These are phyloP conservation scores for Sclerotiophoma versabilis DNA, from an alignment of 2,329 filamentous ascomycete species.

Conservation along the genomic window DNA sequence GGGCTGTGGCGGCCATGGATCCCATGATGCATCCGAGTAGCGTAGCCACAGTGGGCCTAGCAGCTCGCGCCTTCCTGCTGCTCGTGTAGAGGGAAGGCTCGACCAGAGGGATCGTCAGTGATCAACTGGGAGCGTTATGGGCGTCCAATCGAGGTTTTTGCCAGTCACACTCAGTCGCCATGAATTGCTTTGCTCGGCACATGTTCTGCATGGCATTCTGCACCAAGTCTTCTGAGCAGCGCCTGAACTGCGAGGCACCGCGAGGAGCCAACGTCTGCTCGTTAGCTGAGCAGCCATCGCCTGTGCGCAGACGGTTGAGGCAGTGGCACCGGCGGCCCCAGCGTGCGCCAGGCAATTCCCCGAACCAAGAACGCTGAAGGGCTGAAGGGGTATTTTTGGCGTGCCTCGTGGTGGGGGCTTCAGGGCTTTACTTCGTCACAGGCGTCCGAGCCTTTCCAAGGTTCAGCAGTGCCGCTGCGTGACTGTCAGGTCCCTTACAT, in stretches of 20 bases:
- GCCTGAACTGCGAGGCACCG: not conserved
- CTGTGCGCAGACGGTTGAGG: conserved; percentile 8
- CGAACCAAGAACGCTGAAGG: conserved; percentile 25
- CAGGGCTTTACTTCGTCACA: conserved; percentile 20
- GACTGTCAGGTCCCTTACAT: conserved; percentile 20
- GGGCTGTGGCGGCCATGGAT: conserved; percentile 17
- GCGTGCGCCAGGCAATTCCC: conserved; percentile 23
- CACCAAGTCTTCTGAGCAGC: not conserved
- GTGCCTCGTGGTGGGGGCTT: conserved; percentile 24
- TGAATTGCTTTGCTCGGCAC: conserved; percentile 6
- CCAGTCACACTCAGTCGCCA: conserved; percentile 11
- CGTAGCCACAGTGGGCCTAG: conserved; percentile 19
- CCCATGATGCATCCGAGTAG: conserved; percentile 22
- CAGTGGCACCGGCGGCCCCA: conserved; percentile 17
- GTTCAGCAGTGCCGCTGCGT: conserved; percentile 16
- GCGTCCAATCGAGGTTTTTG: conserved; percentile 9
- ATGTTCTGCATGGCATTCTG: conserved; percentile 5
- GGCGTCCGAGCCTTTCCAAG: conserved; percentile 25
- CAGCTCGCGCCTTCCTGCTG: conserved; percentile 16
- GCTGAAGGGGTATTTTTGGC: conserved; percentile 29
- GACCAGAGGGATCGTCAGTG: conserved; percentile 17
- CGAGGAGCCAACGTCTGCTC: not conserved
- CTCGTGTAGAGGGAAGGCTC: conserved; percentile 21
- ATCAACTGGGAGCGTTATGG: conserved; percentile 13
- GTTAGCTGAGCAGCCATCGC: conserved; percentile 3